Percentiles rank a stretch among this genome's conserved stretches.
These are phyloP conservation scores for Xylaria intraflava DNA, from an alignment of 495 filamentous ascomycete genomes.

Conservation along the genomic window DNA sequence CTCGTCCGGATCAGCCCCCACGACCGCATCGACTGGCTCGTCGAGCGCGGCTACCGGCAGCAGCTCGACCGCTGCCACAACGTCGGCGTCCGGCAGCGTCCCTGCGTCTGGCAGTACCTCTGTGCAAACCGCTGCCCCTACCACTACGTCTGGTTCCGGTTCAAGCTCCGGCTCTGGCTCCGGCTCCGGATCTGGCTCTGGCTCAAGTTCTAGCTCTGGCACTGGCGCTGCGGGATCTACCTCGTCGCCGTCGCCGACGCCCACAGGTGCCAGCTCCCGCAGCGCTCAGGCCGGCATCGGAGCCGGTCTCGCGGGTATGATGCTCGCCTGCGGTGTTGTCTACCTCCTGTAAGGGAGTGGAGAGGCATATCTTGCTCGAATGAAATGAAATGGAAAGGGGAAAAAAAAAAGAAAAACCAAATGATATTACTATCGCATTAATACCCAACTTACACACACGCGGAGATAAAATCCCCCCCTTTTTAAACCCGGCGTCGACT, in stretches of 20 bases:
- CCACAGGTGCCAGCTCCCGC: conserved; percentile 8
- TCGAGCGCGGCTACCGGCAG: neutral
- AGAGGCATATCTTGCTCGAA: neutral
- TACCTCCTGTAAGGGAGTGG: conserved; percentile 20
- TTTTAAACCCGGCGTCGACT: too few species aligned
- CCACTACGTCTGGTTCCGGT: neutral
- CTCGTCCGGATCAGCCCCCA: neutral
- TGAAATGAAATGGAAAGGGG: neutral
- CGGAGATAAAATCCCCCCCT: neutral
- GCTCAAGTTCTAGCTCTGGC: neutral
- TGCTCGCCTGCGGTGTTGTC: conserved; percentile 13
- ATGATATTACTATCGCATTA: neutral
- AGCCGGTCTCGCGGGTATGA: conserved; percentile 15
- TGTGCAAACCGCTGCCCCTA: neutral
- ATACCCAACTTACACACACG: neutral
- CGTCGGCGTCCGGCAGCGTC: neutral
- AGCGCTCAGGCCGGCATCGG: conserved; percentile 15
- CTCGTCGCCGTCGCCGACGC: conserved; percentile 4
- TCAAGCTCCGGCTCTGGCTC: neutral
- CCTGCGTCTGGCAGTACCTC: neutral
- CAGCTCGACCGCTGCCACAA: neutral
- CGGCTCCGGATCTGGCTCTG: too few species aligned
- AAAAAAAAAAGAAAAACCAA: neutral
- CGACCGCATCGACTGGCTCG: neutral
- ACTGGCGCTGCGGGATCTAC: neutral